Percentiles rank a stretch among this genome's conserved stretches.
Evolutionary conservation across 2,329 filamentous ascomycete species (phyloP).

Genomic region (Trichothecium sympodiale): DNA sequence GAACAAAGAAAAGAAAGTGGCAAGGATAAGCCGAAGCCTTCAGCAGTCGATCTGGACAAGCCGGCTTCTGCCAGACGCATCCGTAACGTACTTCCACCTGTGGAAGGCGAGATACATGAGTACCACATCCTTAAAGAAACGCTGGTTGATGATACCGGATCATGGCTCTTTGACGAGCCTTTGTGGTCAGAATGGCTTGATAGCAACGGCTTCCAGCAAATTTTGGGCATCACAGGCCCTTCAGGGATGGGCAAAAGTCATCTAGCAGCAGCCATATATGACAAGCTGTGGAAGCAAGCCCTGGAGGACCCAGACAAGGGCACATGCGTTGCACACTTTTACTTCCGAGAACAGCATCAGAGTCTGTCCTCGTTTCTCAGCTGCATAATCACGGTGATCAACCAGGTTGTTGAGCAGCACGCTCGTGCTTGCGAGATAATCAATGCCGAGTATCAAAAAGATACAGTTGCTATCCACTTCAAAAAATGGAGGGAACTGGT

Average conservation of each 20-base stretch:
- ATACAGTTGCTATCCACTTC: conserved; percentile 9
- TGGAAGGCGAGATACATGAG: conserved; percentile 13
- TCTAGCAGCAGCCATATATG: conserved; percentile 13
- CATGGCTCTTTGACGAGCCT: conserved; percentile 17
- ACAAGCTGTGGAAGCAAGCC: conserved; percentile 8
- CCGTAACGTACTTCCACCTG: conserved; percentile 11
- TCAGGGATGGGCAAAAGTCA: conserved; percentile 23
- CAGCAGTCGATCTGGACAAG: conserved; percentile 11
- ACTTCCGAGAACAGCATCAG: conserved; percentile 22
- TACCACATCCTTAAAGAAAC: conserved; percentile 17
- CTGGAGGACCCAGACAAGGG: conserved; percentile 7
- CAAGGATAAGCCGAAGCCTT: conserved; percentile 8
- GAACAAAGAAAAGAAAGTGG: conserved; percentile 8
- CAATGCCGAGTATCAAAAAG: conserved; percentile 13
- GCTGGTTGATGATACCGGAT: conserved; percentile 15
- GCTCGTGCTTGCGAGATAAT: conserved; percentile 17
- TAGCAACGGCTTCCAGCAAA: conserved; percentile 1
- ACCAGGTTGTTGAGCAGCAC: conserved; percentile 19
- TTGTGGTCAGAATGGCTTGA: conserved; percentile 16
- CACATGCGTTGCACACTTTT: conserved; percentile 21
- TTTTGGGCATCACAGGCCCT: conserved; percentile 17
- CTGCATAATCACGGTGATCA: conserved; percentile 15
- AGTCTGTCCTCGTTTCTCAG: conserved; percentile 12
- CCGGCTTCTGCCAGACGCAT: conserved; percentile 11
- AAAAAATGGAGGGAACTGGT: conserved; percentile 9